Evolutionary conservation across 2,329 filamentous ascomycete genomes (phyloP).

Genomic region (Colletotrichum truncatum): DNA sequence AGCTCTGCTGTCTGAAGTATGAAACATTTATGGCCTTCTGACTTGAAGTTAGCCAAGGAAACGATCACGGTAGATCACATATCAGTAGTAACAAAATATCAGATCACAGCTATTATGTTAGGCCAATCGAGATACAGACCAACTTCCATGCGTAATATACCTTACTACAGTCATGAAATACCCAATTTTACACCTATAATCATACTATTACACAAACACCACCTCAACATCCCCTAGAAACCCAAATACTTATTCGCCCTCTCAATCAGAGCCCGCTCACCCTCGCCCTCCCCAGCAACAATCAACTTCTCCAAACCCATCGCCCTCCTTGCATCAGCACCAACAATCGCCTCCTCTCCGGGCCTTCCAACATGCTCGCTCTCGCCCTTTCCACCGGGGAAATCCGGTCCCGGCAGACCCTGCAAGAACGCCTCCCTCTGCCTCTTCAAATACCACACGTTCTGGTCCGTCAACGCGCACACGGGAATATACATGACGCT

Average conservation of each 20-base stretch:
- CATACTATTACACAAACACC: accelerated
- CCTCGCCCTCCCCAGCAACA: constrained; percentile 34
- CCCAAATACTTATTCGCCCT: constrained; percentile 56
- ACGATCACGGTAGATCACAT: too few species aligned
- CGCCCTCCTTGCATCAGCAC: constrained; percentile 47
- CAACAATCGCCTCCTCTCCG: constrained; percentile 45
- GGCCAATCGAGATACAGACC: too few species aligned
- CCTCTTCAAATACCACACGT: constrained; percentile 74
- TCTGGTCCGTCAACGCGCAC: constrained; percentile 80
- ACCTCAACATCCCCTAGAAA: constrained; percentile 36
- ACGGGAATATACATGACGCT: constrained; percentile 91
- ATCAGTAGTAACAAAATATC: too few species aligned
- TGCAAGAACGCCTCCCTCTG: constrained; percentile 77
- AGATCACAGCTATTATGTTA: too few species aligned
- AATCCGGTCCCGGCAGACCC: constrained; percentile 76
- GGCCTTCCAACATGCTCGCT: constrained; percentile 59
- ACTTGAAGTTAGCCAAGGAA: too few species aligned
- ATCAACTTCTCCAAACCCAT: constrained; percentile 55
- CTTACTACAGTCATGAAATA: too few species aligned
- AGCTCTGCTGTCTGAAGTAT: too few species aligned
- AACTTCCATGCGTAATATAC: too few species aligned
- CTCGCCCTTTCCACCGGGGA: constrained; percentile 77
- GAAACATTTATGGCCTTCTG: too few species aligned
- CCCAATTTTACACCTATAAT: too few species aligned
- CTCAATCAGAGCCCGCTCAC: constrained; percentile 47